Evolutionary conservation across 2,329 filamentous ascomycete genomes (phyloP), one percentile per base, ranked within the genome.

Genomic region (Epichloe gansuensis): DNA sequence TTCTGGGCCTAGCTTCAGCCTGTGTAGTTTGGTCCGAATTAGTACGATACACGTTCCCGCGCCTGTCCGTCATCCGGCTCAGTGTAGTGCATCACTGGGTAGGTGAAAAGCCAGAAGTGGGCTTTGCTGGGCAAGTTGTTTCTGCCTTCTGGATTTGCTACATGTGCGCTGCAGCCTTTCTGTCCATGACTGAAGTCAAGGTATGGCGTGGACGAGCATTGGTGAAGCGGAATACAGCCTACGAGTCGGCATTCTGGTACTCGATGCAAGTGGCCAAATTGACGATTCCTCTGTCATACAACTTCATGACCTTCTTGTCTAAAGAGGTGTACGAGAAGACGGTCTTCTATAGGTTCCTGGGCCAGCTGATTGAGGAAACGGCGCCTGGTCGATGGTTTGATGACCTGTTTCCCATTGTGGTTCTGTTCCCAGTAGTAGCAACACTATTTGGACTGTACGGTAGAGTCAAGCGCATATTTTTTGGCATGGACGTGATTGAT

Each of bases 181-280:
- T 82, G 53, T 90, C 89, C 7, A 84, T 98, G 62, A 89, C 85
- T 13, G 89, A 95, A 64, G 88, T 95, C 60, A 94, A 93, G 63
- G 89, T 96, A n/a, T 98, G 93, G 93, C 87, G 93, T 52, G 93
- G 94, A 47, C 82, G 93, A 36, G 91, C 93, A 0, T 75, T 98
- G 5, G 91, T 97, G 46, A 82, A 81, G 54, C 83, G 93, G 53
- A 93, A 95, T 63, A 98, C 93, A 0, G 91, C 94, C 53, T 83
- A 88, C 55, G 93, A 97, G 65, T 89, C 85, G 48, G 93, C 93
- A 0, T 94, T 91, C 59, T 98, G 94, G 89, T 98, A 97, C 64
- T 85, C 89, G 1, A 83, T 89, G 53, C 89, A 96, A 65, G 87
- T 96, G 11, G 91, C 93, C 49, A 88, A 90, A 61, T 80, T 98